Percentiles rank a stretch among this genome's conserved stretches.
Conservation (phyloP, 345 rosid species). For the Carallia brachiata region DNA sequence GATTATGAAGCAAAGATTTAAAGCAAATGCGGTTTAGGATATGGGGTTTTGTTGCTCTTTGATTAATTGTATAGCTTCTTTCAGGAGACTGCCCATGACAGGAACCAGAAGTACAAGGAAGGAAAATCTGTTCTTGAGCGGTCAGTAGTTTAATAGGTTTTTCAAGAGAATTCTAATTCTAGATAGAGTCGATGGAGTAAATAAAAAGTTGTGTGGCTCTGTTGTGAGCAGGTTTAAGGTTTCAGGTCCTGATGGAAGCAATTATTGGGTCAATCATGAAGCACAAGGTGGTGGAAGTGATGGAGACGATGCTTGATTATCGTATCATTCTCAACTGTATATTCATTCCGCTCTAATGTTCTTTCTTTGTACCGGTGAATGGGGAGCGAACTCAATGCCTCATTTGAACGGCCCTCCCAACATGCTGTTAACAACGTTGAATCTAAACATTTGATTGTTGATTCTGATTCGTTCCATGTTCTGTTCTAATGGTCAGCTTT, state of each 20-base stretch:
- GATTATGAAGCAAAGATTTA: slow-evolving; percentile 20
- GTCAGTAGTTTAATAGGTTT: slow-evolving; percentile 45
- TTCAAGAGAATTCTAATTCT: slow-evolving; percentile 5
- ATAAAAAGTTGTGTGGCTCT: slow-evolving; percentile 6
- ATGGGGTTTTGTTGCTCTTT: slow-evolving; percentile 14
- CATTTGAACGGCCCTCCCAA: slow-evolving; percentile 15
- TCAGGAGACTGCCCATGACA: slow-evolving; percentile 89
- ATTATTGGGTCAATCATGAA: slow-evolving; percentile 71
- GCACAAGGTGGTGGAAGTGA: slow-evolving; percentile 80
- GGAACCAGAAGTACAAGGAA: slow-evolving; percentile 95
- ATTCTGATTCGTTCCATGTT: slow-evolving; percentile 17
- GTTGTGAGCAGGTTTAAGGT: slow-evolving; percentile 73
- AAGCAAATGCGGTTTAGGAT: slow-evolving; percentile 8
- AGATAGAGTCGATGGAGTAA: slow-evolving; percentile 3
- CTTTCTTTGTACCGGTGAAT: slow-evolving; percentile 25
- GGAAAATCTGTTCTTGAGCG: slow-evolving; percentile 93
- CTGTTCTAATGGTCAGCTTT: neutral
- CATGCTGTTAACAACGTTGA: slow-evolving; percentile 24
- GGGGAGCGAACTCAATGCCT: slow-evolving; percentile 14
- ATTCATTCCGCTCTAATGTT: slow-evolving; percentile 32
- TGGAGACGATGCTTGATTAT: slow-evolving; percentile 75
- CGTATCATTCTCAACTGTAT: slow-evolving; percentile 35
- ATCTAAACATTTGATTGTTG: slow-evolving; percentile 27
- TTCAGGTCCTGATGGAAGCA: slow-evolving; percentile 87
- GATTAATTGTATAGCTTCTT: slow-evolving; percentile 34